Evolutionary conservation across 73 alveolate species (phyloP).

Genomic region (Blepharisma stoltei): DNA sequence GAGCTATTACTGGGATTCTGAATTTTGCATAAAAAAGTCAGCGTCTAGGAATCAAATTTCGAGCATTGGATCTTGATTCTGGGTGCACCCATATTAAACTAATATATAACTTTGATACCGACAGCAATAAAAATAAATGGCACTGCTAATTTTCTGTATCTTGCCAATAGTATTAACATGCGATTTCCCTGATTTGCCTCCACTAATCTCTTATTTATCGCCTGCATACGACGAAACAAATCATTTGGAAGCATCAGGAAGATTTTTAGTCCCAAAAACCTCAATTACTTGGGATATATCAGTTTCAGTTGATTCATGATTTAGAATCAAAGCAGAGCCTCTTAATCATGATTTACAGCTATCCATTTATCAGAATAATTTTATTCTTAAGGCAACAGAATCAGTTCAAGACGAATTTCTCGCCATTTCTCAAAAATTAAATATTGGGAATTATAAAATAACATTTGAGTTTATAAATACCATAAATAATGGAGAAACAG

Average conservation of each 20-base stretch:
- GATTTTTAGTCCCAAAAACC: neutral
- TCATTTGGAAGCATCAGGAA: constrained; percentile 7
- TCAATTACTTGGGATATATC: neutral
- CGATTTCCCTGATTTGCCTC: constrained; percentile 11
- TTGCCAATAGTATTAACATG: neutral
- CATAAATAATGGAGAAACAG: neutral
- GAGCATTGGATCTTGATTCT: too few species aligned
- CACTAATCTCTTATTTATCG: neutral
- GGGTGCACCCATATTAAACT: too few species aligned
- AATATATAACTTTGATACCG: too few species aligned
- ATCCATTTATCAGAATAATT: neutral
- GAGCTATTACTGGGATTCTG: too few species aligned
- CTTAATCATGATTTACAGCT: neutral
- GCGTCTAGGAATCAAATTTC: too few species aligned
- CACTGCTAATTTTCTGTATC: too few species aligned
- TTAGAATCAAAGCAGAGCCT: constrained; percentile 11
- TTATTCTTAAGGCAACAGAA: neutral
- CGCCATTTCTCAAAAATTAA: neutral
- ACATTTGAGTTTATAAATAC: neutral
- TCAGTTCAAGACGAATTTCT: neutral
- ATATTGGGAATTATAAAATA: neutral
- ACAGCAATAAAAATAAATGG: too few species aligned
- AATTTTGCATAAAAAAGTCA: too few species aligned
- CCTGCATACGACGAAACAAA: neutral
- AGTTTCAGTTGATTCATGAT: neutral